These are phyloP conservation scores for Globisporangium abappressorium DNA, from an alignment of 352 stramenopile species.

Conservation along the genomic window DNA sequence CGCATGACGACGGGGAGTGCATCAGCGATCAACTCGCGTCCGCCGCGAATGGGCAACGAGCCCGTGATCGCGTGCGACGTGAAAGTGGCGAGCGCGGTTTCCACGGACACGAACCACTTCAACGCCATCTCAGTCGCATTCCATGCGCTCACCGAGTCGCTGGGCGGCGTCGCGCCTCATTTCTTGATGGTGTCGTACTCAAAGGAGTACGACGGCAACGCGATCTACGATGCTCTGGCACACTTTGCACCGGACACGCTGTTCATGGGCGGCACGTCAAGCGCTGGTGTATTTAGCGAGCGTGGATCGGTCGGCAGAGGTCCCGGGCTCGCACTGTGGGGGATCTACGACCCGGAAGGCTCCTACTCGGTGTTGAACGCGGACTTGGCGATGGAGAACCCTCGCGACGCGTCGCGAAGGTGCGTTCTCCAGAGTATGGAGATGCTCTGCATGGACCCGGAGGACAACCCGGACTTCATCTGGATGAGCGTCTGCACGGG, in stretches of 20 bases:
- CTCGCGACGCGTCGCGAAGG: conserved; percentile 57
- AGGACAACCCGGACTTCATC: conserved; percentile 76
- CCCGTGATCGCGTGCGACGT: conserved; percentile 36
- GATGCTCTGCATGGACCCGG: conserved; percentile 69
- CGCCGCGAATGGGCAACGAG: conserved; percentile 13
- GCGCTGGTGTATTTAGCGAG: conserved; percentile 58
- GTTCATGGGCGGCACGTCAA: conserved; percentile 80
- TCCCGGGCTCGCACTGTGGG: conserved; percentile 65
- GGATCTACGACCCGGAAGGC: conserved; percentile 79
- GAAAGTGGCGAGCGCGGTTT: conserved; percentile 68
- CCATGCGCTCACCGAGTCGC: conserved; percentile 43
- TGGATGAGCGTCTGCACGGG: conserved; percentile 64
- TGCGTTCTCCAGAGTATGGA: conserved; percentile 66
- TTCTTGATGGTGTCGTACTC: conserved; percentile 85
- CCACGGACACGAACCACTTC: conserved; percentile 56
- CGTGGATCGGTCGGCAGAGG: conserved; percentile 31
- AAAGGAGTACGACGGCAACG: conserved; percentile 45
- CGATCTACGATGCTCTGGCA: conserved; percentile 59
- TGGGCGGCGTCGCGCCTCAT: conserved; percentile 62
- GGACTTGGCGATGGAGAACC: conserved; percentile 51
- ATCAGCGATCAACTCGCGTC: background rate
- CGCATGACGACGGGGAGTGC: conserved; percentile 18
- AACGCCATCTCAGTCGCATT: conserved; percentile 56
- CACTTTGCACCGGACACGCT: conserved; percentile 67
- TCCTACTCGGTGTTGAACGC: conserved; percentile 78